Evolutionary conservation across 2,329 filamentous ascomycete species (phyloP).

Genomic region (Cladosporium sp.): DNA sequence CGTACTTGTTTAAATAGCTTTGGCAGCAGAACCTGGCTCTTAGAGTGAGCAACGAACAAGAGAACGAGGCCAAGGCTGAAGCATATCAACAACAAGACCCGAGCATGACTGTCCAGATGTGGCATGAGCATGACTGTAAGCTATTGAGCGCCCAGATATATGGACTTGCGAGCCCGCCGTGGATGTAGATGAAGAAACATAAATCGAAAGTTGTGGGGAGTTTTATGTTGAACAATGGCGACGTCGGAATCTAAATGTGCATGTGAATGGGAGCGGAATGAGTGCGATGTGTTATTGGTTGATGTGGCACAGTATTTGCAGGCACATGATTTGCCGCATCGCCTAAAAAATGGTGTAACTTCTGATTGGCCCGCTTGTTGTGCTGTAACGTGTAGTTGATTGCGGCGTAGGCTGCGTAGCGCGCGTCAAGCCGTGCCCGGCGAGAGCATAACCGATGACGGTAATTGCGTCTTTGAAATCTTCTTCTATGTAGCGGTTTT

Average conservation of each 20-base stretch:
- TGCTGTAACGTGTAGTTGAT: background rate
- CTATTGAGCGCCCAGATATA: background rate
- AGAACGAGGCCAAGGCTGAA: background rate
- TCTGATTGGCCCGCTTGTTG: background rate
- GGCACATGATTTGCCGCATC: background rate
- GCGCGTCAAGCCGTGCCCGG: background rate
- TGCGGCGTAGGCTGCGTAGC: conserved; percentile 3
- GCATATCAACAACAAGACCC: background rate
- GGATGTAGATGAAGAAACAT: background rate
- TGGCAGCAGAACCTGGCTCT: background rate
- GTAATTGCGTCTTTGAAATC: background rate
- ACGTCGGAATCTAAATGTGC: background rate
- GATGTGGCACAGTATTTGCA: background rate
- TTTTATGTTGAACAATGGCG: background rate
- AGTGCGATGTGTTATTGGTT: background rate
- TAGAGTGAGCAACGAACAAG: background rate
- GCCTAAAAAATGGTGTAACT: background rate
- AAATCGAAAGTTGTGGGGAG: background rate
- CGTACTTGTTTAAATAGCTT: background rate
- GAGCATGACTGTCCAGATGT: background rate
- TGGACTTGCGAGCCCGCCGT: background rate
- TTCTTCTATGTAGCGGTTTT: background rate
- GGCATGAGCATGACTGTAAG: background rate
- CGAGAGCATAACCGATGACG: background rate
- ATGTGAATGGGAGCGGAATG: background rate